These are phyloP conservation scores for Sugiyamaella novakii DNA, from an alignment of 1,139 yeast genomes.

Conservation along the genomic window DNA sequence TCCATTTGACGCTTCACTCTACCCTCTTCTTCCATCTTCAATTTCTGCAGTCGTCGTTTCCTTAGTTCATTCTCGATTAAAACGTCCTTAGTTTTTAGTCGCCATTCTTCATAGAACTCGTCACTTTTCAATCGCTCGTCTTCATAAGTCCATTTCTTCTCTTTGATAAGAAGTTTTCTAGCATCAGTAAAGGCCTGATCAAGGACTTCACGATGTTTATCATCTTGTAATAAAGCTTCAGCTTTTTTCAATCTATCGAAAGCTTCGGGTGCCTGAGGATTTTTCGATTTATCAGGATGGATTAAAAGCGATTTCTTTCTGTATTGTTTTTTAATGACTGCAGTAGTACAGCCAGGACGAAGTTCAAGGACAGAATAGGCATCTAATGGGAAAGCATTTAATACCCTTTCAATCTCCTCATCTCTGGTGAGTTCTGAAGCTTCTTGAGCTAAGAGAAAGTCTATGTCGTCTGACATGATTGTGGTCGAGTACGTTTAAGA, in stretches of 20 bases:
- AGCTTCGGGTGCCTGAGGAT: constrained; percentile 61
- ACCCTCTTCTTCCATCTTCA: constrained; percentile 48
- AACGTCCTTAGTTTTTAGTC: constrained; percentile 46
- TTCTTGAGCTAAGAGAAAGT: constrained; percentile 38
- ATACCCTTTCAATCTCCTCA: constrained; percentile 57
- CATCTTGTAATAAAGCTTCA: constrained; percentile 42
- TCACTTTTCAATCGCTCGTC: constrained; percentile 45
- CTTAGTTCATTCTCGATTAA: constrained; percentile 50
- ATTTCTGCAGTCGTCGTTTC: constrained; percentile 44
- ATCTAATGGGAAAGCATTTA: constrained; percentile 53
- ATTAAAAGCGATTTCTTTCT: constrained; percentile 63
- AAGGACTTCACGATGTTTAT: constrained; percentile 40
- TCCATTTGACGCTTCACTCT: constrained; percentile 45
- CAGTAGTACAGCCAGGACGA: constrained; percentile 50
- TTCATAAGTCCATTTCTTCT: constrained; percentile 48
- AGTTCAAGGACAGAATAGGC: constrained; percentile 59
- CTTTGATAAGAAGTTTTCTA: constrained; percentile 46
- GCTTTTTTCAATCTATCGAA: constrained; percentile 54
- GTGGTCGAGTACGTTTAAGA: no score
- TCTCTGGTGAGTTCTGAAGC: constrained; percentile 44
- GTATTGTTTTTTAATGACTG: constrained; percentile 51
- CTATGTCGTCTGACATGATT: constrained; percentile 34
- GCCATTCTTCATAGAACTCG: constrained; percentile 48
- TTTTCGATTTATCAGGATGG: constrained; percentile 67
- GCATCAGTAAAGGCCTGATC: constrained; percentile 51